Conservation (phyloP, 2,329 filamentous ascomycete genomes). For the Aphanocladium album region DNA sequence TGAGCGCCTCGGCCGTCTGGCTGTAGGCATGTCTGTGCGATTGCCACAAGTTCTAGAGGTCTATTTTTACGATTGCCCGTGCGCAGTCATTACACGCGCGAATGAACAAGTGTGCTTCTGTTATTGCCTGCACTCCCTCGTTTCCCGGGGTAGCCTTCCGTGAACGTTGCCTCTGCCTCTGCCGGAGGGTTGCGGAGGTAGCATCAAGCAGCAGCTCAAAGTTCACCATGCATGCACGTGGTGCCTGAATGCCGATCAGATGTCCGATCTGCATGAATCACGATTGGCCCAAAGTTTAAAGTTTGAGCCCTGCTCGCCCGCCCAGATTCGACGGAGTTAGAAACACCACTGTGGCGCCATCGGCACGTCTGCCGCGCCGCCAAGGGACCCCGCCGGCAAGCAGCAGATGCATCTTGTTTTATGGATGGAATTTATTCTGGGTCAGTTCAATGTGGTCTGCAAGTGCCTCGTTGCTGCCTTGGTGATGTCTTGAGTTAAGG, state of each 20-base stretch:
- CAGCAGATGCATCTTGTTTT: background rate
- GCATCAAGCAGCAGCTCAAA: background rate
- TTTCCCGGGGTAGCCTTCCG: background rate
- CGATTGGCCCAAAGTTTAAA: background rate
- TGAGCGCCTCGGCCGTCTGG: background rate
- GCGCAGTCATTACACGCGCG: background rate
- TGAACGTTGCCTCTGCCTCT: background rate
- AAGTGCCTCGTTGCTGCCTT: background rate
- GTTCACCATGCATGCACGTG: background rate
- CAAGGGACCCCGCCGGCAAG: background rate
- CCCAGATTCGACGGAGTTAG: background rate
- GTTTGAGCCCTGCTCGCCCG: background rate
- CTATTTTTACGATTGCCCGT: background rate
- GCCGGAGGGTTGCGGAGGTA: background rate
- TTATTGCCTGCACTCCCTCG: background rate
- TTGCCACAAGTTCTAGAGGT: background rate
- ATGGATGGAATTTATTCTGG: background rate
- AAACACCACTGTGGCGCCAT: background rate
- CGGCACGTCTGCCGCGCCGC: background rate
- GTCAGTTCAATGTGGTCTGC: background rate
- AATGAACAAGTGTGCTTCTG: background rate
- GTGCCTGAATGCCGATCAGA: background rate
- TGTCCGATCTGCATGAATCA: background rate
- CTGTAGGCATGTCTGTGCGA: background rate
- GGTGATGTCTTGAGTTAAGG: background rate